These are phyloP conservation scores for Marasmius oreades DNA, from an alignment of 1,284 basidiomycete genomes.

Conservation along the genomic window DNA sequence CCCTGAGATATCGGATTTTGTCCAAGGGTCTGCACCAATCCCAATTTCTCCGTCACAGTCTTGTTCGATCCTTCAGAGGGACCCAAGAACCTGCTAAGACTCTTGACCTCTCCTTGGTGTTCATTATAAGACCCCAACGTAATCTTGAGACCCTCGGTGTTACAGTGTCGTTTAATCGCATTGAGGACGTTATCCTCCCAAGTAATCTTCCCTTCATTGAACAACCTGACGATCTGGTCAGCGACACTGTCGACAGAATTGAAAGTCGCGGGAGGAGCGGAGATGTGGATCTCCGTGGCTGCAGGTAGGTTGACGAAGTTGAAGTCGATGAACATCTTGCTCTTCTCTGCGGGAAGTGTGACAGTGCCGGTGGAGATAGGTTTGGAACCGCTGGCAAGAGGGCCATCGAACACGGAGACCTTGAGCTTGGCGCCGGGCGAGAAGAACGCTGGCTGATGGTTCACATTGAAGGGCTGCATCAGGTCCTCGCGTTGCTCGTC, in stretches of 20 bases:
- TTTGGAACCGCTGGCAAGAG: neutral
- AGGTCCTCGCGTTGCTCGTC: neutral
- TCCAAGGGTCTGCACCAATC: no score
- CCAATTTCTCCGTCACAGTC: no score
- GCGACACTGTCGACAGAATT: neutral
- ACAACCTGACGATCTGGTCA: neutral
- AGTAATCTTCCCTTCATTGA: neutral
- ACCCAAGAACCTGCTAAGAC: no score
- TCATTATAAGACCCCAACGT: neutral
- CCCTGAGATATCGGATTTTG: no score
- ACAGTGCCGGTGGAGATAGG: slow-evolving; percentile 1
- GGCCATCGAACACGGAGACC: slow-evolving; percentile 16
- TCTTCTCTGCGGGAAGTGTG: slow-evolving; percentile 2
- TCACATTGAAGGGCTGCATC: slow-evolving; percentile 13
- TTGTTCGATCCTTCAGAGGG: no score
- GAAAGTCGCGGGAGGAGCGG: neutral
- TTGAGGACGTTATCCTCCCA: slow-evolving; percentile 3
- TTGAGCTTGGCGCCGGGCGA: slow-evolving; percentile 17
- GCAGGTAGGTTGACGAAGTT: slow-evolving; percentile 3
- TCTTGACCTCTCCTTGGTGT: no score
- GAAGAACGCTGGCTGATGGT: slow-evolving; percentile 20
- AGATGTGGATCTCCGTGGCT: slow-evolving; percentile 2
- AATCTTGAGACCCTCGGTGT: neutral
- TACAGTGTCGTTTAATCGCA: neutral
- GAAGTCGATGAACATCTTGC: slow-evolving; percentile 8